phyloP scores from a whole-genome alignment of 768 basidiomycete species.

The Mycena crocata region DNA sequence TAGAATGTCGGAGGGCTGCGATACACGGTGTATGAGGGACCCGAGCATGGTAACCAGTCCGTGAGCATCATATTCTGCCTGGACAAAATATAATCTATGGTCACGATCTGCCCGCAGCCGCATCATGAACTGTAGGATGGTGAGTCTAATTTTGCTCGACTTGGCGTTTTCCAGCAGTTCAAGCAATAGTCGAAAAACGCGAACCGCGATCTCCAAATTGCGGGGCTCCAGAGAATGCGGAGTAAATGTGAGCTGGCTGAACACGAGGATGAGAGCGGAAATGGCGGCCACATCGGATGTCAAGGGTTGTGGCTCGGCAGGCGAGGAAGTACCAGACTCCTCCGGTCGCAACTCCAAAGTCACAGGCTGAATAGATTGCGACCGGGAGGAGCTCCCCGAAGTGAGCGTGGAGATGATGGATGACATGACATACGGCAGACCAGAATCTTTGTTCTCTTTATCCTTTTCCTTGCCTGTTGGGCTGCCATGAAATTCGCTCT shows the following conservation, averaged over 20 bases:
- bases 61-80: conserved; percentile 64
- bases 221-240: conserved; percentile 62
- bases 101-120: conserved; percentile 90
- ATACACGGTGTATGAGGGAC: conserved; percentile 68
- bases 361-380: conserved; percentile 64
- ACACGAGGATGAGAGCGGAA: conserved; percentile 71
- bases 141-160: conserved; percentile 72
- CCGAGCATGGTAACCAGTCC: conserved; percentile 70
- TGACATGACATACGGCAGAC: conserved; percentile 68
- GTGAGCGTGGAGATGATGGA: conserved; percentile 73
- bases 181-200: conserved; percentile 65
- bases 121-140: conserved; percentile 87
- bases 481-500: conserved; percentile 60
- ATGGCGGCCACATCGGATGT: conserved; percentile 70
- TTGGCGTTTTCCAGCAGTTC: conserved; percentile 57
- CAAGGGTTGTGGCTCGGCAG: conserved; percentile 40
- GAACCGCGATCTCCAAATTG: conserved; percentile 64
- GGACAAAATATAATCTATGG: conserved; percentile 82
- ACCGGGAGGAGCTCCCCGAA: conserved; percentile 63
- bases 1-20: conserved; percentile 12
- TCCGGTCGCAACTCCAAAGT: conserved; percentile 50
- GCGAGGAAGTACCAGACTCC: conserved; percentile 39
- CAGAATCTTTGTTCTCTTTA: conserved; percentile 44
- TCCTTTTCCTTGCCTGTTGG: conserved; percentile 54
- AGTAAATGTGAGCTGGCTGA: conserved; percentile 78